phyloP scores from a whole-genome alignment of 108 stramenopile genomes.

The Skeletonema tropicum region DNA sequence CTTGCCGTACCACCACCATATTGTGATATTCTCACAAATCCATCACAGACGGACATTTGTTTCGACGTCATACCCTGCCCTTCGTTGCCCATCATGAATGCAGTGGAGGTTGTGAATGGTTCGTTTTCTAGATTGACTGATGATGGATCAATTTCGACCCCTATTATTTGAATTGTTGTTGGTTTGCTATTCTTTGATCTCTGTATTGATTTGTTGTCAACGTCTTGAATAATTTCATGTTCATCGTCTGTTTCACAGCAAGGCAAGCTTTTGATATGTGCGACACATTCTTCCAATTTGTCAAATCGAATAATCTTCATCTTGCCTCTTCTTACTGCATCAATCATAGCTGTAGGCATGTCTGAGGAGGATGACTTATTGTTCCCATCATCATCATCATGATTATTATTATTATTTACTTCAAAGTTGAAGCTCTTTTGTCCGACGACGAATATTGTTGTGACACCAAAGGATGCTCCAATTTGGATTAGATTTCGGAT shows the following conservation, averaged over 20 bases:
- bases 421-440: conserved; percentile 63
- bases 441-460: conserved; percentile 70
- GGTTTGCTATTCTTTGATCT: conserved; percentile 10
- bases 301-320: conserved; percentile 60
- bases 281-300: conserved; percentile 71
- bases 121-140: conserved; percentile 41
- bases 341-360: conserved; percentile 12
- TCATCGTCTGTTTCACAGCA: conserved; percentile 10
- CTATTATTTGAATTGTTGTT: conserved; percentile 63
- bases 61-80: conserved; percentile 75
- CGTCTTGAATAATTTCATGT: neutral
- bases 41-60: conserved; percentile 76
- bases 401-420: conserved; percentile 1
- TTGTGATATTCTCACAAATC: conserved; percentile 74
- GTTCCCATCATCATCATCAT: neutral
- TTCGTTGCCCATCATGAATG: conserved; percentile 89
- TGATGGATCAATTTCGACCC: conserved; percentile 77
- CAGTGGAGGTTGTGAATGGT: conserved; percentile 44
- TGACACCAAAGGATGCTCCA: conserved; percentile 72
- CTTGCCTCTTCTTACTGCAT: conserved; percentile 22
- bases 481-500: conserved; percentile 61
- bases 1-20: conserved; percentile 89
- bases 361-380: conserved; percentile 18
- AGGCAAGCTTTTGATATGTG: conserved; percentile 44
- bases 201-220: neutral